Base-by-base conservation (phyloP, 139 green algal species). In the Chlorella ohadii region DNA sequence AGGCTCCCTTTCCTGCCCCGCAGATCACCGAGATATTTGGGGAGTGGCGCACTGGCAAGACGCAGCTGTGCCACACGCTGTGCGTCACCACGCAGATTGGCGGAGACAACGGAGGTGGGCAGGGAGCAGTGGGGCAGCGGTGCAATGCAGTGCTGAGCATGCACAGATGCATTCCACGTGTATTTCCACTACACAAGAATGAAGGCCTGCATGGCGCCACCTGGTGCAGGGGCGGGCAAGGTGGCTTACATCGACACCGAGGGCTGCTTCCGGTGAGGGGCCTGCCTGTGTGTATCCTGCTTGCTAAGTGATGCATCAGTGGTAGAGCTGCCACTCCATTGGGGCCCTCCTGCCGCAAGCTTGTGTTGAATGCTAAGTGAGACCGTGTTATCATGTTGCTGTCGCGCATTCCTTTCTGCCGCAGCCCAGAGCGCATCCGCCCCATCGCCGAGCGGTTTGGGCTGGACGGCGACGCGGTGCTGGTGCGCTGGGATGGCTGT, bases 161-260 rank as follows among this genome's bases (percentile, higher is more conserved):
- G n/a, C n/a, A n/a, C n/a, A n/a, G n/a, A n/a, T n/a, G n/a, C n/a
- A n/a, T n/a, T n/a, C n/a, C n/a, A n/a, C n/a, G n/a, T n/a, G n/a
- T n/a, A n/a, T n/a, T n/a, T n/a, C n/a, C n/a, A n/a, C n/a, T n/a
- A n/a, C n/a, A n/a, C n/a, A n/a, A n/a, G n/a, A n/a, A n/a, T 59
- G 9, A 59, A 38, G 5, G 19, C 38, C 25, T 25, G 16, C 39
- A 27, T 15, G 1, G 39, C 25, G 27, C 19, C 13, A 20, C 11
- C 36, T 19, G 6, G 6, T 61, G 19, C 81, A 85, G 72, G 72
- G 1, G 82, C 77, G 0, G 86, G 86, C 41, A 85, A 92, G 67
- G 93, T 96, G 55, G 94, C 93, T 1, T 96, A 90, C 82, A 94
- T 98, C 73, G 96, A 99, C 91, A 98, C 96, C n/a, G 97, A 99